These are phyloP conservation scores for Raphanus sativus DNA, from an alignment of 345 rosid genomes.

Conservation along the genomic window DNA sequence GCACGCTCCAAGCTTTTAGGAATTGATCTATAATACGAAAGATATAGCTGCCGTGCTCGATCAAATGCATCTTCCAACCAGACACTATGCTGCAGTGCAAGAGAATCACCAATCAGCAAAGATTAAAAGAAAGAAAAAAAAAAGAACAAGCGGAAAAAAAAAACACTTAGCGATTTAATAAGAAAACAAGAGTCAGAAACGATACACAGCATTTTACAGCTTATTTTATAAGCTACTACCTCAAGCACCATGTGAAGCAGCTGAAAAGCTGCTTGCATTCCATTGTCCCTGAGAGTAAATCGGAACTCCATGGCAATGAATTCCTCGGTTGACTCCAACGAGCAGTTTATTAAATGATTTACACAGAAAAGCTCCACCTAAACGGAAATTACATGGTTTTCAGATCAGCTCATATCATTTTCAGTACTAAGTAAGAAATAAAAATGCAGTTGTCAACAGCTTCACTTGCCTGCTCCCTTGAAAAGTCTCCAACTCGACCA, in stretches of 20 bases:
- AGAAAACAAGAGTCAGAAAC: conserved; percentile 4
- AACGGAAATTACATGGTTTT: neutral
- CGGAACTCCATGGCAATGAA: conserved; percentile 99
- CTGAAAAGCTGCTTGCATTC: conserved; percentile 98
- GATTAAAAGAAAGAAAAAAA: neutral
- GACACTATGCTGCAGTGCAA: conserved; percentile 83
- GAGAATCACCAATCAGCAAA: conserved; percentile 30
- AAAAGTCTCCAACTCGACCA: conserved; percentile 96
- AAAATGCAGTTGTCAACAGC: conserved; percentile 12
- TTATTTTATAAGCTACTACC: conserved; percentile 46
- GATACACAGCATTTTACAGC: neutral
- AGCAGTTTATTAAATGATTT: conserved; percentile 96
- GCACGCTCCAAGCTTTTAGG: conserved; percentile 99
- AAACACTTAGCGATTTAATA: neutral
- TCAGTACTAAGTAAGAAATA: neutral
- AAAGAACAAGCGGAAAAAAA: neutral
- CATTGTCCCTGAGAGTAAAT: conserved; percentile 93
- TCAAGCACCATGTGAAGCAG: conserved; percentile 99
- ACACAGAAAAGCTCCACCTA: conserved; percentile 99
- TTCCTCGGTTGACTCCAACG: conserved; percentile 98
- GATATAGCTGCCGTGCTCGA: conserved; percentile 89
- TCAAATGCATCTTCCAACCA: conserved; percentile 99
- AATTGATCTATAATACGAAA: conserved; percentile 91
- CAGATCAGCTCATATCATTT: conserved; percentile 8
- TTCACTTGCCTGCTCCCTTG: conserved; percentile 89